These are phyloP conservation scores for Neoboletus magnificus DNA, from an alignment of 768 basidiomycete genomes.

Conservation along the genomic window DNA sequence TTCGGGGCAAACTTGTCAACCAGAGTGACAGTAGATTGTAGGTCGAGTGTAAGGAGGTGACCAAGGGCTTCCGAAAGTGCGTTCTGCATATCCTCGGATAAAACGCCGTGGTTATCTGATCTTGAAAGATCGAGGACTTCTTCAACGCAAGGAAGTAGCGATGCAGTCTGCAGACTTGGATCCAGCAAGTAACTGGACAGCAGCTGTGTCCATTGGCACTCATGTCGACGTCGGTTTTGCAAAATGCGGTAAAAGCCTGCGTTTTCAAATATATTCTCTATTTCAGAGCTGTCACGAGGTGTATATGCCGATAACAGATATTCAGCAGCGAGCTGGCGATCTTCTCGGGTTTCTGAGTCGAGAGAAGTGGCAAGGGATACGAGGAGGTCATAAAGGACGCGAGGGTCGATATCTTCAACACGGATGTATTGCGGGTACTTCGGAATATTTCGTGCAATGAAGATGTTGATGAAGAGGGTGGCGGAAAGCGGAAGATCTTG, in stretches of 20 bases:
- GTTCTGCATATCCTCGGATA: constrained; percentile 54
- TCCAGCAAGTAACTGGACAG: constrained; percentile 76
- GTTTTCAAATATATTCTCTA: constrained; percentile 65
- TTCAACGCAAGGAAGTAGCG: constrained; percentile 65
- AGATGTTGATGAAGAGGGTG: constrained; percentile 87
- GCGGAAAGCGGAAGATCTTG: constrained; percentile 56
- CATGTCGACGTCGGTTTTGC: constrained; percentile 73
- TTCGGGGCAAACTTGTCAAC: constrained; percentile 66
- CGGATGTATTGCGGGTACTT: constrained; percentile 88
- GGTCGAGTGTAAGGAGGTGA: constrained; percentile 55
- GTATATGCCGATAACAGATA: constrained; percentile 89
- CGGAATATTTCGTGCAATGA: constrained; percentile 92
- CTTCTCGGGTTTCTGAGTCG: constrained; percentile 80
- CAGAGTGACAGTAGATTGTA: constrained; percentile 68
- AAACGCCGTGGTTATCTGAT: constrained; percentile 43
- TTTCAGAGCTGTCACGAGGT: constrained; percentile 69
- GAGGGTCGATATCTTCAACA: constrained; percentile 47
- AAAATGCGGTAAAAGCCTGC: constrained; percentile 93
- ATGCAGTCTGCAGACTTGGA: constrained; percentile 52
- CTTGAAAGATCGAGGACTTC: constrained; percentile 52
- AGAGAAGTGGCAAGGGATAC: constrained; percentile 71
- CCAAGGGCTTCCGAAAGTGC: constrained; percentile 61
- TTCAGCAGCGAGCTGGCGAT: constrained; percentile 92
- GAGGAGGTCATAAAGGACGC: constrained; percentile 70
- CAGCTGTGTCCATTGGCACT: constrained; percentile 71